Conservation (phyloP, 2,329 filamentous ascomycete genomes). For the Neoscytalidium dimidiatum region DNA sequence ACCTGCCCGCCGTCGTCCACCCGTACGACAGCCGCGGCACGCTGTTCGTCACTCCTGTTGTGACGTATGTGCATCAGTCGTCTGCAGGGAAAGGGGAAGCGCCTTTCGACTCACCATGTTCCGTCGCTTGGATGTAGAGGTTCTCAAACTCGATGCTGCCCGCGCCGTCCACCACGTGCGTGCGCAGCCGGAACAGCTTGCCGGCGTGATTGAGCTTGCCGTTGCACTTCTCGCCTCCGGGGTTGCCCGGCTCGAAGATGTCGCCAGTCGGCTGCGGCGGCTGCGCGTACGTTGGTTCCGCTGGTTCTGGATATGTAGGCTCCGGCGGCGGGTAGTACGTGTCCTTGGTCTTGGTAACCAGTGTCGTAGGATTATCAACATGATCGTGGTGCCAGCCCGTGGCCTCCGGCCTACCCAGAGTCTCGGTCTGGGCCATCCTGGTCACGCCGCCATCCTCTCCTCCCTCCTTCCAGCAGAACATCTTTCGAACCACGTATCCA, state of each 20-base stretch:
- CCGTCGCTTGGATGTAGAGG: background rate
- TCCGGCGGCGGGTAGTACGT: too few relatives aligned
- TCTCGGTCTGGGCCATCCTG: too few relatives aligned
- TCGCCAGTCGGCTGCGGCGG: background rate
- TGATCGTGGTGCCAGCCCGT: too few relatives aligned
- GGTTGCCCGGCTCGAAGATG: background rate
- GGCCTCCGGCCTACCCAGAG: too few relatives aligned
- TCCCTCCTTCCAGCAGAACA: too few relatives aligned
- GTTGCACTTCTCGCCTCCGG: background rate
- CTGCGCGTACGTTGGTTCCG: background rate
- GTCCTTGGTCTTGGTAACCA: too few relatives aligned
- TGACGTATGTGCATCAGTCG: background rate
- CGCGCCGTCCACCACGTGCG: background rate
- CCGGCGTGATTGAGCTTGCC: background rate
- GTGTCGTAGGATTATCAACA: too few relatives aligned
- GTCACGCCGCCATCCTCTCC: too few relatives aligned
- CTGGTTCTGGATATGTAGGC: too few relatives aligned
- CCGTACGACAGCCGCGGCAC: background rate
- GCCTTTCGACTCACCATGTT: background rate
- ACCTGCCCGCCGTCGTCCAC: background rate
- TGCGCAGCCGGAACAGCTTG: constrained; percentile 3
- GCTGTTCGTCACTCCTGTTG: background rate
- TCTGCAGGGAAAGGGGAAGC: too few relatives aligned
- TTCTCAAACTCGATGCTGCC: background rate
- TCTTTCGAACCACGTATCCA: too few relatives aligned